A percentile compares a stretch with the other conserved stretches of the same genome.
phyloP scores from a whole-genome alignment of 768 basidiomycete genomes.

The Calocybe indica region DNA sequence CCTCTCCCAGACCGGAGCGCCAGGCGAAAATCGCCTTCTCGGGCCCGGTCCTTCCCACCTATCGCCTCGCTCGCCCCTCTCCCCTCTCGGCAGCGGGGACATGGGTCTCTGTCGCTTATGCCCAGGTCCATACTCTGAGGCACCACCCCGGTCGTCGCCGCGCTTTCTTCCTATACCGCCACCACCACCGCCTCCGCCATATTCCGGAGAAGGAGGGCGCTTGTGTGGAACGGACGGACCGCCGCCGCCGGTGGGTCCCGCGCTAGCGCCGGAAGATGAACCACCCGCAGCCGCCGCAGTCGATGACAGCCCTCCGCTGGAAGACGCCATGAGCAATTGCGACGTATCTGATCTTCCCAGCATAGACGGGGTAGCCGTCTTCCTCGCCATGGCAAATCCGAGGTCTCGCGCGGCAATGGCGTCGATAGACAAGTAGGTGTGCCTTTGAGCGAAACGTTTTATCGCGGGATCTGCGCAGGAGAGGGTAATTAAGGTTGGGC shows the following conservation, averaged over 20 bases:
- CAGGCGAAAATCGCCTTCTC: neutral
- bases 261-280: neutral
- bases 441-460: slow-evolving; percentile 85
- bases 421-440: slow-evolving; percentile 78
- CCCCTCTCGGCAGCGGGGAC: slow-evolving; percentile 11
- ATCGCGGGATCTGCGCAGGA: slow-evolving; percentile 71
- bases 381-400: slow-evolving; percentile 61
- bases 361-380: slow-evolving; percentile 14
- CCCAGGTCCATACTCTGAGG: slow-evolving; percentile 21
- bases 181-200: slow-evolving; percentile 17
- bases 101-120: slow-evolving; percentile 29
- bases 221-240: slow-evolving; percentile 15
- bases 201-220: slow-evolving; percentile 30
- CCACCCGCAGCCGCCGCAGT: neutral
- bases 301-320: neutral
- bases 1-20: slow-evolving; percentile 18
- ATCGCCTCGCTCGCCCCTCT: neutral
- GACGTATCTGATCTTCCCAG: slow-evolving; percentile 29
- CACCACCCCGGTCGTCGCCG: slow-evolving; percentile 1
- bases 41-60: neutral
- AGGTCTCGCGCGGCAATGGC: slow-evolving; percentile 87
- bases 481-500: neutral
- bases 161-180: slow-evolving; percentile 1
- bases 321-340: slow-evolving; percentile 19
- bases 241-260: neutral